A percentile compares a stretch with the other conserved stretches of the same genome.
Conservation (phyloP, 2,329 filamentous ascomycete species). For the Fusarium sarcochroum region DNA sequence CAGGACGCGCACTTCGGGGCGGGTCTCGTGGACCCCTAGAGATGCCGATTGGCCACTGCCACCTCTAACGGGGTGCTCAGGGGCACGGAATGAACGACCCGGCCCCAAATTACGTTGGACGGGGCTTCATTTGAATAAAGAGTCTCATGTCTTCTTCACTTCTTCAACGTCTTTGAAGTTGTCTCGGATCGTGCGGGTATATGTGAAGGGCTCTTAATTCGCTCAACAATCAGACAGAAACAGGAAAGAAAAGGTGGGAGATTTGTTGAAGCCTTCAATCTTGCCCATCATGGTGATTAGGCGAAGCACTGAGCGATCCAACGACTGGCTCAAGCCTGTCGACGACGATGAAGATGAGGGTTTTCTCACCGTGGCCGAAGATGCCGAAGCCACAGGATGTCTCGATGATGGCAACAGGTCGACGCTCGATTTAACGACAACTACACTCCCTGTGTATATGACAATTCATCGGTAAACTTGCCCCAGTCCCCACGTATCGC, state of each 20-base stretch:
- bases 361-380: slow-evolving; percentile 44
- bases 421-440: slow-evolving; percentile 42
- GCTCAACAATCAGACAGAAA: not conserved
- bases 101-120: slow-evolving; percentile 30
- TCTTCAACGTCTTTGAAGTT: slow-evolving; percentile 6
- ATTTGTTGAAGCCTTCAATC: not conserved
- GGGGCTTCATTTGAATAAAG: slow-evolving; percentile 22
- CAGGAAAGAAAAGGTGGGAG: not conserved
- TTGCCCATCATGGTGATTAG: slow-evolving; percentile 36
- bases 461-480: slow-evolving; percentile 48
- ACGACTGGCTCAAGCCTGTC: slow-evolving; percentile 45
- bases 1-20: slow-evolving; percentile 30
- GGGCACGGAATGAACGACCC: slow-evolving; percentile 24
- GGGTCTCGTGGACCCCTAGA: slow-evolving; percentile 11
- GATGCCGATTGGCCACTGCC: slow-evolving; percentile 13
- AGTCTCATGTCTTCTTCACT: slow-evolving; percentile 10
- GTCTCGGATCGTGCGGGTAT: slow-evolving; percentile 8
- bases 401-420: slow-evolving; percentile 45
- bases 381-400: slow-evolving; percentile 47
- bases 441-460: slow-evolving; percentile 48
- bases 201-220: not conserved
- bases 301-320: slow-evolving; percentile 40
- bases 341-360: slow-evolving; percentile 47
- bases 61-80: slow-evolving; percentile 26
- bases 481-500: slow-evolving; percentile 9